Base-by-base conservation (phyloP, 2,329 filamentous ascomycete genomes). In the Geosmithia flava region DNA sequence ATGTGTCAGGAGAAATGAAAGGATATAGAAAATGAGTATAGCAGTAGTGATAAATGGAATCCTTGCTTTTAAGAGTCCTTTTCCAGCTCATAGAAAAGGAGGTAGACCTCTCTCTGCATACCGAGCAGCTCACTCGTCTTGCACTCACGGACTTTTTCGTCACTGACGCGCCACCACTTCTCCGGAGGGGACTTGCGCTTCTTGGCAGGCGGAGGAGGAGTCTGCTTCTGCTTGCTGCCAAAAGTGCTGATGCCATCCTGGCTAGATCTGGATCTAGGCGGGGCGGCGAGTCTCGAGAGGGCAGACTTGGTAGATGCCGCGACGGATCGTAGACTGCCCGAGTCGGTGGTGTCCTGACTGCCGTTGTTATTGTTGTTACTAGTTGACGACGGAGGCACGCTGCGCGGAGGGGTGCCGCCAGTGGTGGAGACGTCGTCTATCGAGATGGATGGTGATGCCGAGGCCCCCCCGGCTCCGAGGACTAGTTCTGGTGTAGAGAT, bases 91-190 rank as follows among this genome's bases (percentile, higher is more conserved):
- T 98, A 98, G 64, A 98, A 98, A 47, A 98, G 66, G 61, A 98
- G 69, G 63, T 98, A 98, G 1, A 97, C 91, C 65, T 98, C 93
- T 58, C 83, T 84, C 66, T 96, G 89, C 89, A 96, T 95, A 7
- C 81, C 80, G 50, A 98, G 65, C 7, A 98, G 88, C 56, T 98
- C 93, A 48, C 76, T 80, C 6, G 90, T 97, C 70, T 90, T 95
- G 55, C 88, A 85, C 66, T 97, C 91, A 61, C 91, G 93, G 58
- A 97, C 80, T 66, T 94, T 95, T 55, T 98, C 93, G 62, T 98
- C 93, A 54, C 90, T 96, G 54, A 98, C 95, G 37, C 93, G 81
- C 93, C 93, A 98, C 93, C 93, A 98, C 53, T 65, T 81, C 59
- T 94, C 84, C 43, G 75, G 76, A 13, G 70, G 65, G 20, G 55